Base-by-base conservation (phyloP, 805 yeast species). In the Kuraishia borneana region DNA sequence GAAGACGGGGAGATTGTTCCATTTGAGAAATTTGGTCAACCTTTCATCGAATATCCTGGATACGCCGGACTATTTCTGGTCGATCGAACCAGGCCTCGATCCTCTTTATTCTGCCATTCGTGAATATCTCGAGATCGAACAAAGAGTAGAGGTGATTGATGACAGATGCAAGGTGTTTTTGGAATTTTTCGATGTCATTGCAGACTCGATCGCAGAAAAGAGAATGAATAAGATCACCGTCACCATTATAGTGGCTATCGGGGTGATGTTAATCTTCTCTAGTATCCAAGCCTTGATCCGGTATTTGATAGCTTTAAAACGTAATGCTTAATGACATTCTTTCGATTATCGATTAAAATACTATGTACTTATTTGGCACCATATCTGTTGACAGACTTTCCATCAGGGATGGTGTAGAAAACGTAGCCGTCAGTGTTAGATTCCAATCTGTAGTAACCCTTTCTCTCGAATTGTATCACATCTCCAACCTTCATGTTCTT, bases 51-150 rank as follows among this genome's bases (percentile, higher is more conserved):
- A 83, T 42, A 87, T 92, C 17, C 63, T 92, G 35, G 98, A 92
- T 49, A 87, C 95, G 0, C 98, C 98, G 0, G 95, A 85, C 41
- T 87, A 84, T 50, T 92, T 92, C 55, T 92, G 98, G 98, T 83
- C 88, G 21, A 70, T 68, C 41, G 98, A 92, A 57, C 98, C 98
- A 4, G 88, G 95, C 26, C 67, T 92, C 43, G 94, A 89, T 52
- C 97, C 97, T 3, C 61, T 92, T 28, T 92, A 92, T 55, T 66
- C 68, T 23, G 96, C 96, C 2, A 77, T 88, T 37, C 61, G 96
- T 38, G 96, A 92, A 42, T 92, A 92, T 48, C 60, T 92, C 37
- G 98, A 92, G 56, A 88, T 92, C 41, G 96, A 89, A 51, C 95
- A 84, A 56, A 63, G 98, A 35, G 96, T 89, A 21, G 88, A 83